A percentile compares a stretch with the other conserved stretches of the same genome.
These are phyloP conservation scores for Fusarium staphyleae DNA, from an alignment of 2,329 filamentous ascomycete genomes.

Conservation along the genomic window DNA sequence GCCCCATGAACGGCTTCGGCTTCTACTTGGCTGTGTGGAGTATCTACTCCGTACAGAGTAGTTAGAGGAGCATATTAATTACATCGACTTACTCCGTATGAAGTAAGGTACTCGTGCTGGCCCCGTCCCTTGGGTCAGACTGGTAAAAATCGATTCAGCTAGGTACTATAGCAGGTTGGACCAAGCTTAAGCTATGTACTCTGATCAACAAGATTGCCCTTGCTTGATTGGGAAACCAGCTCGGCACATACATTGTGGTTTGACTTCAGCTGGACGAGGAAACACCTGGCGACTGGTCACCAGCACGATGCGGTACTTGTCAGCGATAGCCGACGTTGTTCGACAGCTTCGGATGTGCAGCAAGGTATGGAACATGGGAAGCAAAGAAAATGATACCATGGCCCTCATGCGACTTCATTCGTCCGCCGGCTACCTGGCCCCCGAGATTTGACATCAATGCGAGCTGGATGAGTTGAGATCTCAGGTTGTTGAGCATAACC, in stretches of 20 bases:
- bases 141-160: constrained; percentile 5
- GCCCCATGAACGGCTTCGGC: constrained; percentile 28
- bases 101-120: too few species aligned
- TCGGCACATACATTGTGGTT: not conserved
- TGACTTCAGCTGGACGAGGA: too few species aligned
- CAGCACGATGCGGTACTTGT: constrained; percentile 1
- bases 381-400: constrained; percentile 20
- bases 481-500: too few species aligned
- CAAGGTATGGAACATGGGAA: not conserved
- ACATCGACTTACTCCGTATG: constrained; percentile 2
- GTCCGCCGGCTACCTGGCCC: not conserved
- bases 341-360: not conserved
- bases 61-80: not conserved
- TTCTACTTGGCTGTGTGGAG: constrained; percentile 16
- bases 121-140: constrained; percentile 1
- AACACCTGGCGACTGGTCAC: not conserved
- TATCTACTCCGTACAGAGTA: too few species aligned
- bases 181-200: not conserved
- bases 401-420: constrained; percentile 13
- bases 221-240: not conserved
- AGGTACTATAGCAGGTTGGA: constrained; percentile 10
- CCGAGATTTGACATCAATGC: too few species aligned
- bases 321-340: not conserved
- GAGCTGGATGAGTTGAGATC: too few species aligned
- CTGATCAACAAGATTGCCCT: not conserved